Conservation (phyloP, 2,329 filamentous ascomycete genomes). For the Stachybotrys echinatus region DNA sequence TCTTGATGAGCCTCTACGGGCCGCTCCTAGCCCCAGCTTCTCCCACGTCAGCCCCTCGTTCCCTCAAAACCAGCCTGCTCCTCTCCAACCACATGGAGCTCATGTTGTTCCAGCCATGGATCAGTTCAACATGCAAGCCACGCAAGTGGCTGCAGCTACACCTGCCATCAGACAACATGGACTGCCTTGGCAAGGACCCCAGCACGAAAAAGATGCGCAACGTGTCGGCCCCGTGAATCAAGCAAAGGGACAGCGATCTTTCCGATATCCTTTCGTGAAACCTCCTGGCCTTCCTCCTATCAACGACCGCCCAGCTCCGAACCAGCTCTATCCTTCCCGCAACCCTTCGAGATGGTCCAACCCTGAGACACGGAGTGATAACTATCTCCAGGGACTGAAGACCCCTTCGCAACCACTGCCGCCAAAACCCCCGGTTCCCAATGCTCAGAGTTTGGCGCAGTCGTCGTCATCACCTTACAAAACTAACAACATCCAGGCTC, state of each 20-base stretch:
- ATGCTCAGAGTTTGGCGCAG: neutral
- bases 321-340: neutral
- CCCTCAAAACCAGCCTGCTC: neutral
- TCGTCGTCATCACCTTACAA: neutral
- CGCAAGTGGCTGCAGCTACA: neutral
- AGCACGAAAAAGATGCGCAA: neutral
- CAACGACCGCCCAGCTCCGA: neutral
- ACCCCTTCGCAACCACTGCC: neutral
- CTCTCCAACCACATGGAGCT: neutral
- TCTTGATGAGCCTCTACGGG: neutral
- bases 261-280: neutral
- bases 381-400: neutral
- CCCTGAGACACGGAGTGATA: constrained; percentile 1
- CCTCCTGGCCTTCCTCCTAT: neutral
- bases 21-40: neutral
- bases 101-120: neutral
- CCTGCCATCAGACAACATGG: neutral
- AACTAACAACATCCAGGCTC: no score
- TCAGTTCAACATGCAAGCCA: neutral
- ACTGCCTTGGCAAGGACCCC: neutral
- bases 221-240: neutral
- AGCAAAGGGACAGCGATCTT: neutral
- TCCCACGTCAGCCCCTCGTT: neutral
- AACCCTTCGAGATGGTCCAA: neutral
- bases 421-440: neutral